Evolutionary conservation across 2,329 filamentous ascomycete species (phyloP), one percentile per base, ranked within the genome.

Genomic region (Coniochaeta hoffmannii): DNA sequence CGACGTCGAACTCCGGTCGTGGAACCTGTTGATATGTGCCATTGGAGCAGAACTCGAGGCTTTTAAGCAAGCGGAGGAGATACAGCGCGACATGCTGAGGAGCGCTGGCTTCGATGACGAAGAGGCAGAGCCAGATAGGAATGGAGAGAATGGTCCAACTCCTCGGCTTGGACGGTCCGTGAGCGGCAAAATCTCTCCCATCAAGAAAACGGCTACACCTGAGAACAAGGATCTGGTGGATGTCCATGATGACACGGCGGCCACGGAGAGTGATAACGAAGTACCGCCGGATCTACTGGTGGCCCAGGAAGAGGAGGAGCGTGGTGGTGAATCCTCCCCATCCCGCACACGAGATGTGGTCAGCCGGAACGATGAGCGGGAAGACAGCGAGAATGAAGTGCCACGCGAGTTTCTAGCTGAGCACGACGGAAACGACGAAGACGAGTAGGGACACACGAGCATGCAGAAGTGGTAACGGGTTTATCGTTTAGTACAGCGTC

Each of bases 11-110:
- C 71, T 75, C 1, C 80, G 80, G 56, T 77, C 79, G 15, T 93
- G 89, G 88, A 91, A 87, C 56, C 71, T 92, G 15, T 74, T 93
- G 17, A 84, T 91, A 4, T 88, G 83, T 53, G 88, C 87, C 11
- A 83, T 93, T 32, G 87, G 88, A 0, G 88, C 89, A 0, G 89
- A 70, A 55, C 61, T 71, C 4, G 65, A 66, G 44, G 67, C 67
- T 0, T 69, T 72, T 22, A 62, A 58, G 15, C 67, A 71, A 36
- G 71, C 68, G 0, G 62, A 65, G 28, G 22, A 38, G 17, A 63
- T 71, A 58, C 60, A 70, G 1, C 61, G 60, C 0, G 63, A 67
- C 6, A 65, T 66, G 3, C 55, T 72, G 15, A 65, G 62, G 4
- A 62, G 60, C 1, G 63, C 67, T 1, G 69, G 71, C 0, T 61